Evolutionary conservation across 2,329 filamentous ascomycete genomes (phyloP), one percentile per base, ranked within the genome.

Genomic region (Paradendryphiella salina): DNA sequence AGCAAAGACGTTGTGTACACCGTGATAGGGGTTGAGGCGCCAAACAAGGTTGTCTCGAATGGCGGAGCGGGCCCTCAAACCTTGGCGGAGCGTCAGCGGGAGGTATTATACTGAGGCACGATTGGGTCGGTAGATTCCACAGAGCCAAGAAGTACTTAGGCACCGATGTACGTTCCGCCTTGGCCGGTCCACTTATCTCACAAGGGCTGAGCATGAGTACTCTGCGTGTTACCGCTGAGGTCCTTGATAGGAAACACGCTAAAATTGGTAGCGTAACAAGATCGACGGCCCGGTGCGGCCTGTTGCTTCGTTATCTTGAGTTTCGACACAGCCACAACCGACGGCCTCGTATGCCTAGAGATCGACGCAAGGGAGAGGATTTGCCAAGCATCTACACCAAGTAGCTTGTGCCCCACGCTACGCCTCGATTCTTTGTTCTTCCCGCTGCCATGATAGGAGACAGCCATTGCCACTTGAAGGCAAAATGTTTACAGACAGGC

Each of bases 261-360:
- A 58, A 50, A 40, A 28, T 52, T 46, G 52, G 48, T 58, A 43
- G 33, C 35, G 41, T 50, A 46, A 46, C 44, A 58, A 40, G 50
- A 52, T 60, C 50, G 33, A 33, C 48, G 43, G 44, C 48, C 37
- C 39, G 39, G 39, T 26, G 40, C 48, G 36, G 38, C 48, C 31
- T 57, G 44, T 54, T 59, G 57, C 56, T 56, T 60, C 53, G 54
- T 64, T 65, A 64, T 66, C 58, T 67, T 58, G 46, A 57, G 34
- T 49, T 40, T 28, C 39, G 39, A 48, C 62, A 67, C 62, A 63
- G 64, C 64, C 64, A 63, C 64, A 61, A 52, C 50, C 48, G n/a
- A n/a, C n/a, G n/a, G 50, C 55, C 54, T 50, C 35, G 29, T 41
- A 41, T 29, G 40, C 40, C 45, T 32, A 43, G 43, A 21, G 43